Base-by-base conservation (phyloP, 352 stramenopile species). In the Elongisporangium senticosum region DNA sequence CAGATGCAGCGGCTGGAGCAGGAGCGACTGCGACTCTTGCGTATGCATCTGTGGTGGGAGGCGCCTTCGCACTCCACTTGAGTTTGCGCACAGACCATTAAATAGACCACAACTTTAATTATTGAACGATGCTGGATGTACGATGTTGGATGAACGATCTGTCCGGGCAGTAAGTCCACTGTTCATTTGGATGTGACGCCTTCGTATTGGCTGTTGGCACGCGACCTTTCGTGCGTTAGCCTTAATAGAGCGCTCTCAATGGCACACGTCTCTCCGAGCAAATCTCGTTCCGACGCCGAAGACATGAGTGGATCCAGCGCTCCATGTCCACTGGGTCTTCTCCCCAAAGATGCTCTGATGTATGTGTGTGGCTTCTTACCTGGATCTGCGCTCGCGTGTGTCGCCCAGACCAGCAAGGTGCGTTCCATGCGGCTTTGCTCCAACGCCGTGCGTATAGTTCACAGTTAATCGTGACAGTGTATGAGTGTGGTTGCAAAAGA, bases 21-120 rank as follows among this genome's bases (percentile, higher is more conserved):
- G 49, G 26, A 19, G 19, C 56, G 37, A 43, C 56, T n/a, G 37
- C 37, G n/a, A 17, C 58, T 17, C 55, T 51, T 24, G n/a, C 49
- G 14, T 52, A 23, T 51, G 20, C 17, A 10, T 53, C 57, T 43
- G 33, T 43, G 33, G 33, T 43, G 33, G 33, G 33, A 37, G 4
- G 26, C 26, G 5, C 26, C 26, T 6, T 13, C 26, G 5, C 26
- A 17, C 33, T 43, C 33, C 33, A 17, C 33, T 43, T 43, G 33
- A 43, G 33, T 43, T 17, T 17, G 33, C 33, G 7, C 4, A 2
- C 28, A 39, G 10, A 39, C 10, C 28, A 39, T 6, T 39, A 17
- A 43, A 43, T 43, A 14, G 33, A 43, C 33, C 10, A 4, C 33
- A 43, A 17, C 33, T 4, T 17, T 43, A 1, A 17, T 43, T 14